phyloP scores from a whole-genome alignment of 805 yeast genomes.

The Ogataea chonburiensis region DNA sequence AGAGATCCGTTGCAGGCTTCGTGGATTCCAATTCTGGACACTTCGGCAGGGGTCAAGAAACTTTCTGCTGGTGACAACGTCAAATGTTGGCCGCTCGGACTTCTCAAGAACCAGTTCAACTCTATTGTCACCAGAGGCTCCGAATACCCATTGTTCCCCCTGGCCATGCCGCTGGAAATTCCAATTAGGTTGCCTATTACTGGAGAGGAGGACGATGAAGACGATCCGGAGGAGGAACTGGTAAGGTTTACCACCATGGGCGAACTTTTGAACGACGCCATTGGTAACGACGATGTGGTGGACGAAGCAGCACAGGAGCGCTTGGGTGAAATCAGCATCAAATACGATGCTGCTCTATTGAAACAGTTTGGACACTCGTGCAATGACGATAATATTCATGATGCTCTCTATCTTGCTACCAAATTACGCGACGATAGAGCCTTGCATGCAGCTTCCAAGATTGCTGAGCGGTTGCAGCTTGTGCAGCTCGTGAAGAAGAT shows the following conservation, averaged over 20 bases:
- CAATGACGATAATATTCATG: constrained; percentile 56
- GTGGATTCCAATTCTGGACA: constrained; percentile 84
- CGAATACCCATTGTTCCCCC: constrained; percentile 76
- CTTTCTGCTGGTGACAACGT: constrained; percentile 58
- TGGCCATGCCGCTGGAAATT: constrained; percentile 80
- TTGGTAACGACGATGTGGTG: constrained; percentile 39
- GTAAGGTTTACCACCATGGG: constrained; percentile 61
- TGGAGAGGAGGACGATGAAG: constrained; percentile 35
- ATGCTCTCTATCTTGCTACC: constrained; percentile 67
- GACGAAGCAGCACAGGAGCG: constrained; percentile 44
- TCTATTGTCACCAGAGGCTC: constrained; percentile 75
- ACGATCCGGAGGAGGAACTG: constrained; percentile 62
- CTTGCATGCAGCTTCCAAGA: constrained; percentile 76
- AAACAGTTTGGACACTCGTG: constrained; percentile 75
- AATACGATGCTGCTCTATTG: constrained; percentile 75
- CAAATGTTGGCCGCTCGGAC: constrained; percentile 86
- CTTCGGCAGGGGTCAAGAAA: constrained; percentile 48
- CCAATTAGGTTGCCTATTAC: constrained; percentile 65
- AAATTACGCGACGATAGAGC: constrained; percentile 77
- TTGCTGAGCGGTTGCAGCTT: constrained; percentile 72
- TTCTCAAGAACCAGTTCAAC: constrained; percentile 64
- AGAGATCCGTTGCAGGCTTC: constrained; percentile 69
- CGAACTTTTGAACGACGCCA: constrained; percentile 58
- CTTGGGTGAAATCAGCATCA: constrained; percentile 50
- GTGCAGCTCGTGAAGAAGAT: constrained; percentile 52